A percentile compares a stretch with the other conserved stretches of the same genome.
phyloP scores from a whole-genome alignment of 495 filamentous ascomycete genomes.

The Paragyromitra xinjiangensis region DNA sequence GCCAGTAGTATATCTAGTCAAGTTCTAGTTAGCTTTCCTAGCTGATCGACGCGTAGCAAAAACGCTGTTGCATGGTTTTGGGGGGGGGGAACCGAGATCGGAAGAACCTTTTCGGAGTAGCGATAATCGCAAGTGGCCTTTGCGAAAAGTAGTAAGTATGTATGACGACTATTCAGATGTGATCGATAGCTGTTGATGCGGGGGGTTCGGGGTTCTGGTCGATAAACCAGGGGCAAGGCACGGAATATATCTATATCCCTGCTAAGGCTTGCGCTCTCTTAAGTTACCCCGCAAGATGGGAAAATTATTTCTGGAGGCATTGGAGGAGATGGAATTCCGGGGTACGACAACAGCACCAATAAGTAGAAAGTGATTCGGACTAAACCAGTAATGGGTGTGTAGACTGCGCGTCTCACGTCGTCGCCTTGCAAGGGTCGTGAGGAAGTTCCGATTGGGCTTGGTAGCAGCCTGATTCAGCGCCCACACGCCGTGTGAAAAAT shows the following conservation, averaged over 20 bases:
- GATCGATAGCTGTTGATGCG: not conserved
- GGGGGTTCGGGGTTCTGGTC: conserved; percentile 18
- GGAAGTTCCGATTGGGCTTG: not conserved
- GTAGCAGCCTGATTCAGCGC: not conserved
- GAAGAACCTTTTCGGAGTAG: conserved; percentile 17
- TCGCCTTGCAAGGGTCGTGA: not conserved
- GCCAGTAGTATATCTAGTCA: not conserved
- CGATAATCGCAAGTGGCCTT: not conserved
- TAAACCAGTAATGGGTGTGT: conserved; percentile 1
- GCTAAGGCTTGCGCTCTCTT: not conserved
- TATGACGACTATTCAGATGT: conserved; percentile 20
- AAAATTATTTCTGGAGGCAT: conserved; percentile 5
- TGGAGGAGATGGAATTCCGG: conserved; percentile 20
- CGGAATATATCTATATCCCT: conserved; percentile 32
- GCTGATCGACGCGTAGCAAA: conserved; percentile 1
- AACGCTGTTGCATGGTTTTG: conserved; percentile 10
- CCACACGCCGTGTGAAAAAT: not conserved
- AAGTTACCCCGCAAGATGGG: conserved; percentile 37
- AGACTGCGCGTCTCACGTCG: not conserved
- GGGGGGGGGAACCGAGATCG: not conserved
- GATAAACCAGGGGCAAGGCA: conserved; percentile 23
- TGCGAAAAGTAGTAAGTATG: not conserved
- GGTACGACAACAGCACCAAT: not conserved
- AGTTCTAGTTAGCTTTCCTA: not conserved
- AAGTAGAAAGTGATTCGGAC: not conserved